Evolutionary conservation across 768 basidiomycete species (phyloP).

Genomic region (Cyathus striatus): DNA sequence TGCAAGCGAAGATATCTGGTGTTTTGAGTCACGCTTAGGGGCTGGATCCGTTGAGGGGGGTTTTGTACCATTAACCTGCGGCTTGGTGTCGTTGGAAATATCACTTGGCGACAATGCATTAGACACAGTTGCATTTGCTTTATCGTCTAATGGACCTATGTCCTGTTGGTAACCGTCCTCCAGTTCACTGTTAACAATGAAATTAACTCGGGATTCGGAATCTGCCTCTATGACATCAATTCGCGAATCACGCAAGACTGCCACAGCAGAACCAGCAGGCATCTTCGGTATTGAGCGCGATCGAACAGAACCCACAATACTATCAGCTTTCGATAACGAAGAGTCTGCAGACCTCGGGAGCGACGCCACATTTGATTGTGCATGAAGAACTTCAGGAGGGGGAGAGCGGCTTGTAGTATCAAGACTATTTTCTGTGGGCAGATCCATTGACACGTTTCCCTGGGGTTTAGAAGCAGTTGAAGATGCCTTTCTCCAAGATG

Average conservation of each 20-base stretch:
- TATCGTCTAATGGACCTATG: too few relatives aligned
- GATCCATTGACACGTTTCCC: not conserved
- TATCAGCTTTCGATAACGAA: conserved; percentile 24
- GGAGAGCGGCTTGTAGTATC: conserved; percentile 65
- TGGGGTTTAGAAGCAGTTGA: conserved; percentile 11
- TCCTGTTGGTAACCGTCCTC: too few relatives aligned
- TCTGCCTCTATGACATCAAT: conserved; percentile 45
- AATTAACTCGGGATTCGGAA: conserved; percentile 52
- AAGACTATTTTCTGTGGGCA: conserved; percentile 20
- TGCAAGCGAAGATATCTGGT: conserved; percentile 19
- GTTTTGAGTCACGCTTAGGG: too few relatives aligned
- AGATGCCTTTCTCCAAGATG: conserved; percentile 43
- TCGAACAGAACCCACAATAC: conserved; percentile 24
- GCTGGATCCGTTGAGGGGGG: conserved; percentile 2
- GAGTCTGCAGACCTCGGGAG: conserved; percentile 26
- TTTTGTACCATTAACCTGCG: conserved; percentile 2
- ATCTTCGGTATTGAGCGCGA: conserved; percentile 61
- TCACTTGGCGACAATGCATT: conserved; percentile 5
- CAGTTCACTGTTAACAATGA: conserved; percentile 77
- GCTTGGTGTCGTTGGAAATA: not conserved
- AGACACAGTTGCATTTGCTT: too few relatives aligned
- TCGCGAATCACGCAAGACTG: conserved; percentile 64
- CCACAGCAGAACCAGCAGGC: conserved; percentile 67
- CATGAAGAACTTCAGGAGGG: conserved; percentile 43
- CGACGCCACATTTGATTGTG: conserved; percentile 21